Evolutionary conservation across 805 yeast species (phyloP), one percentile per base, ranked within the genome.

Genomic region (Spathaspora passalidarum): DNA sequence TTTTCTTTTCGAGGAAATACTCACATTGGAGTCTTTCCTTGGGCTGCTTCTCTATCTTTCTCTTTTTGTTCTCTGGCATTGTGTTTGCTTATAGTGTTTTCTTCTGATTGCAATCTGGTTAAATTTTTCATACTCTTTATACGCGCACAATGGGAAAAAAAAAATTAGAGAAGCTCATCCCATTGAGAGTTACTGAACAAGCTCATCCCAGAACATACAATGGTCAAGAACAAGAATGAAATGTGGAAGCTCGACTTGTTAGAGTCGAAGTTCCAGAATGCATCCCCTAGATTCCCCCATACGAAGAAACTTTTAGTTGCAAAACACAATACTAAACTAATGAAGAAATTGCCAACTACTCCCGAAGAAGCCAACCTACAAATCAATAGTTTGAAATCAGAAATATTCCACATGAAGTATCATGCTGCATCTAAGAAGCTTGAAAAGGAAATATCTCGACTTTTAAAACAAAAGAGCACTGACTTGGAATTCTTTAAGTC

Each of bases 181-280:
- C 47, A 11, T 6, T 29, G 13, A n/a, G n/a, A n/a, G n/a, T n/a
- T n/a, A n/a, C n/a, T n/a, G n/a, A n/a, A n/a, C n/a, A n/a, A n/a
- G n/a, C n/a, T n/a, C n/a, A n/a, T n/a, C n/a, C n/a, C n/a, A n/a
- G n/a, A n/a, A n/a, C n/a, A 10, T 25, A 25, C 4, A 7, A 25
- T 25, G 34, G 16, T 29, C 6, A 29, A 29, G 16, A 29, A 13
- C n/a, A 29, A 29, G n/a, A 49, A 51, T 38, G 40, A 43, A 37
- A 43, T 51, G 44, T 79, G 83, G 80, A 75, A 75, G 53, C 62
- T 82, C 38, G 88, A 82, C 55, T 59, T 81, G 20, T 61, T 82
- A 32, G 86, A 82, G 53, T 68, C 71, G 32, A 74, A 76, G 54
- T 79, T 68, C 61, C 57, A 70, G 23, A 56, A 65, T 5, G 53